phyloP scores from a whole-genome alignment of 768 basidiomycete genomes.

The Mycena leptocephala region DNA sequence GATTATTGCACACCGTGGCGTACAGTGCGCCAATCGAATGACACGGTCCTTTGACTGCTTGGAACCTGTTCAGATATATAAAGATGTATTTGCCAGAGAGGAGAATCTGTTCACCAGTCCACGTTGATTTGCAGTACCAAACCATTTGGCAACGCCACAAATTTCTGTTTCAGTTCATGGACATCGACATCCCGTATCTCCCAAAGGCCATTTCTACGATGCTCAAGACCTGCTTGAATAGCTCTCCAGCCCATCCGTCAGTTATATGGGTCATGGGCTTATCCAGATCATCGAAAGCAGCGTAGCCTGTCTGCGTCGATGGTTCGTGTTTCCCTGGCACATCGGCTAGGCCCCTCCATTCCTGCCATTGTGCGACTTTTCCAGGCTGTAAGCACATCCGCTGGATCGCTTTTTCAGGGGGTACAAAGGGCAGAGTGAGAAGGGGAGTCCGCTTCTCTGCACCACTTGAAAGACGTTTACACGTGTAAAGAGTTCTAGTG shows the following conservation, averaged over 20 bases:
- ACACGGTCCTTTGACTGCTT: slow-evolving; percentile 27
- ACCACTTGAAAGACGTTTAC: neutral
- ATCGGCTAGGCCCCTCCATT: slow-evolving; percentile 41
- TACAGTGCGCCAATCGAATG: slow-evolving; percentile 47
- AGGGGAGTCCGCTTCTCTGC: neutral
- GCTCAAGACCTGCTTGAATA: neutral
- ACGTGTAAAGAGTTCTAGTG: neutral
- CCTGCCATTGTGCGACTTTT: slow-evolving; percentile 42
- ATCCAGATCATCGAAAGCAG: slow-evolving; percentile 19
- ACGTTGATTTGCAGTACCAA: neutral
- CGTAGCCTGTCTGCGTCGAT: slow-evolving; percentile 3
- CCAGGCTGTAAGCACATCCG: slow-evolving; percentile 39
- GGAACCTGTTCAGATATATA: slow-evolving; percentile 34
- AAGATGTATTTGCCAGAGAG: neutral
- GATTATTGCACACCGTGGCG: slow-evolving; percentile 40
- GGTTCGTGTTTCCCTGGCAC: slow-evolving; percentile 31
- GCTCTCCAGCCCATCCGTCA: slow-evolving; percentile 47
- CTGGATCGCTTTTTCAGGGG: slow-evolving; percentile 11
- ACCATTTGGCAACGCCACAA: neutral
- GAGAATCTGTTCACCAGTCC: neutral
- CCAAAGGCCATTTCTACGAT: neutral
- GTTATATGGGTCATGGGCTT: too few species aligned
- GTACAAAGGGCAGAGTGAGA: neutral
- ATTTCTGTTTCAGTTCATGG: neutral
- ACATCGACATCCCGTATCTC: neutral